phyloP scores from a whole-genome alignment of 1,284 basidiomycete species.

The Ceratobasidium sp. region DNA sequence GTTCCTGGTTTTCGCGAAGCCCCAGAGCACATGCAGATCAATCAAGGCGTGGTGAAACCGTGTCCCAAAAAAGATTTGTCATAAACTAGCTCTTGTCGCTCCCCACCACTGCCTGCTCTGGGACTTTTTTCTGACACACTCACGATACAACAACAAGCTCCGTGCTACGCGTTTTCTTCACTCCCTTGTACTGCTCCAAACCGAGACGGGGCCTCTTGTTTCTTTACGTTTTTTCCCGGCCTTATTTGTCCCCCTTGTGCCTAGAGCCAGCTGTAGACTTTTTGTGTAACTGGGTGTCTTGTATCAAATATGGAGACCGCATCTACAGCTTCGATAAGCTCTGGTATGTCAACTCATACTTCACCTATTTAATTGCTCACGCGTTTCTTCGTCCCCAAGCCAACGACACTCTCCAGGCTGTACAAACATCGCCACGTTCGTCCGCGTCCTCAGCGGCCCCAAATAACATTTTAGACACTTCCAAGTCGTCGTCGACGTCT shows the following conservation, averaged over 20 bases:
- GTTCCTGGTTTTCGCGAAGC: neutral
- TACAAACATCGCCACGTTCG: slow-evolving; percentile 17
- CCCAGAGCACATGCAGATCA: slow-evolving; percentile 1
- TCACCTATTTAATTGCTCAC: neutral
- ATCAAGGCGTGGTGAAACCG: neutral
- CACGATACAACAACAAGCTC: too few relatives aligned
- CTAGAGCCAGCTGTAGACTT: neutral
- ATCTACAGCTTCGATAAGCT: neutral
- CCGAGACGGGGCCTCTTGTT: neutral
- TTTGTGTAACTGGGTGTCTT: slow-evolving; percentile 1
- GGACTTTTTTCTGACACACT: neutral
- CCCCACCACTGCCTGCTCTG: neutral
- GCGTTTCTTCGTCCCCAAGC: neutral
- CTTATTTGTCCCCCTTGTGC: neutral
- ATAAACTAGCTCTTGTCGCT: neutral
- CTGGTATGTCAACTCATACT: neutral
- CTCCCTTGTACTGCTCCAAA: neutral
- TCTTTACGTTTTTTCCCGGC: neutral
- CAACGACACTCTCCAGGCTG: slow-evolving; percentile 5
- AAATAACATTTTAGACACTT: slow-evolving; percentile 6
- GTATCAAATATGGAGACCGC: slow-evolving; percentile 5
- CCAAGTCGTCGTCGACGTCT: slow-evolving; percentile 5
- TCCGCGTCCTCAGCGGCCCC: slow-evolving; percentile 14
- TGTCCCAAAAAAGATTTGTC: slow-evolving; percentile 12
- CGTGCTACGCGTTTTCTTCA: neutral